Evolutionary conservation across 768 basidiomycete genomes (phyloP).

Genomic region (Pisolithus orientalis): DNA sequence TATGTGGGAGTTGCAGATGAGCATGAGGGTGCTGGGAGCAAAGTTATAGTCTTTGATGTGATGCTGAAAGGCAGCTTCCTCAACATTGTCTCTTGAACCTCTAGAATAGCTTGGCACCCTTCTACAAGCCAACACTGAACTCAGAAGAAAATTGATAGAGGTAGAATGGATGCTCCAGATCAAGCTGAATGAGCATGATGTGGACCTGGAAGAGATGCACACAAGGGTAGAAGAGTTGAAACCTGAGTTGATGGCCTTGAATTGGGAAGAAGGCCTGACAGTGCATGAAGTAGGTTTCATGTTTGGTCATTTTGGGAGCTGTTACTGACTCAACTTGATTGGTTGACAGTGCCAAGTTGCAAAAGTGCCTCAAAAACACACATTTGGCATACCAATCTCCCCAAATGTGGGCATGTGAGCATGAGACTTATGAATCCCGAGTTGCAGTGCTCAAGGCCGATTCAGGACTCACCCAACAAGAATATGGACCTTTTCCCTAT

Average conservation of each 20-base stretch:
- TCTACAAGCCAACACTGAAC: constrained; percentile 65
- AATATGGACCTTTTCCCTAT: too few relatives aligned
- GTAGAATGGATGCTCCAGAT: constrained; percentile 62
- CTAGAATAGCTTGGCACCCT: constrained; percentile 69
- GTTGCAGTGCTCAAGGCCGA: constrained; percentile 67
- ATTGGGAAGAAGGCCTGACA: constrained; percentile 85
- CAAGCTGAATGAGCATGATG: constrained; percentile 70
- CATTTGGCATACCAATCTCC: constrained; percentile 67
- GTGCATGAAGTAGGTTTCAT: constrained; percentile 62
- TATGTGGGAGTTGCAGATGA: too few relatives aligned
- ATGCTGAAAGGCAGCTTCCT: too few relatives aligned
- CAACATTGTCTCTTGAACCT: constrained; percentile 65
- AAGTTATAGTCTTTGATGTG: too few relatives aligned
- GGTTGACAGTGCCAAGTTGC: constrained; percentile 52
- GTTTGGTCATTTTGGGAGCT: constrained; percentile 4
- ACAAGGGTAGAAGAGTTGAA: constrained; percentile 68
- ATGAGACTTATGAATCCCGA: constrained; percentile 65
- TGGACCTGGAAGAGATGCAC: constrained; percentile 79
- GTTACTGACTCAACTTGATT: constrained; percentile 4
- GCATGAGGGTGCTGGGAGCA: too few relatives aligned
- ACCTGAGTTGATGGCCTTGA: constrained; percentile 70
- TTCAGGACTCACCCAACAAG: constrained; percentile 59
- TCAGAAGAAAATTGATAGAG: constrained; percentile 70
- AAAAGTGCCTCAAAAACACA: constrained; percentile 67
- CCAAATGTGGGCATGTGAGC: constrained; percentile 69